These are phyloP conservation scores for Hydnomerulius pinastri DNA, from an alignment of 768 basidiomycete species.

Conservation along the genomic window DNA sequence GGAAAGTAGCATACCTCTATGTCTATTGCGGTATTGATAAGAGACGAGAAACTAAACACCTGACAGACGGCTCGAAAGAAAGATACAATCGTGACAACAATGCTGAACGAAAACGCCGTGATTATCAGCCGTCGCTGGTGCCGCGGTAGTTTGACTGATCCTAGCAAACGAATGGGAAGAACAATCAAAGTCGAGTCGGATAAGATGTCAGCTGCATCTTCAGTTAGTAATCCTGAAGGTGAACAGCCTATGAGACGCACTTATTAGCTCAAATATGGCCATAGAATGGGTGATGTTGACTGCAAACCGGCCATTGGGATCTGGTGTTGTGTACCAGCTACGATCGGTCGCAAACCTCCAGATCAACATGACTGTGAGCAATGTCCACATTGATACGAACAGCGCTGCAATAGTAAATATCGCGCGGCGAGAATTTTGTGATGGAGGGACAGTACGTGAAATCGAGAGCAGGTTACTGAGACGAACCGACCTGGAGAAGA, in stretches of 20 bases:
- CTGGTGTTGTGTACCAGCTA: not conserved
- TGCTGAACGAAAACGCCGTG: slow-evolving; percentile 7
- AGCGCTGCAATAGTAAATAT: slow-evolving; percentile 6
- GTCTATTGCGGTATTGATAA: slow-evolving; percentile 11
- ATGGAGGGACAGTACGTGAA: slow-evolving; percentile 8
- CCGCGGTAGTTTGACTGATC: slow-evolving; percentile 4
- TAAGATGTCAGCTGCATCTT: slow-evolving; percentile 20
- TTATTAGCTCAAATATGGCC: slow-evolving; percentile 16
- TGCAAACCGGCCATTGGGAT: not conserved
- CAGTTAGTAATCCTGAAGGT: not conserved
- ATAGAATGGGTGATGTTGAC: not conserved
- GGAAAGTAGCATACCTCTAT: slow-evolving; percentile 10
- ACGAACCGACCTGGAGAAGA: slow-evolving; percentile 12
- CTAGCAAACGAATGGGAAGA: slow-evolving; percentile 9
- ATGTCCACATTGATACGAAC: slow-evolving; percentile 15
- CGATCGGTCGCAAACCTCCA: not conserved
- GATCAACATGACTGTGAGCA: slow-evolving; percentile 3
- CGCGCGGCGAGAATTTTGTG: slow-evolving; percentile 7
- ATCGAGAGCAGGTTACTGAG: slow-evolving; percentile 16
- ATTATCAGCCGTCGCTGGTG: slow-evolving; percentile 9
- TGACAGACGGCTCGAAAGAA: slow-evolving; percentile 11
- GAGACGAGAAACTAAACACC: slow-evolving; percentile 1
- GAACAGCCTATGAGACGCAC: slow-evolving; percentile 6
- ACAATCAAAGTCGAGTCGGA: slow-evolving; percentile 14
- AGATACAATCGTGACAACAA: slow-evolving; percentile 6